phyloP scores from a whole-genome alignment of 441 rosid genomes.

The Adansonia grandidieri region DNA sequence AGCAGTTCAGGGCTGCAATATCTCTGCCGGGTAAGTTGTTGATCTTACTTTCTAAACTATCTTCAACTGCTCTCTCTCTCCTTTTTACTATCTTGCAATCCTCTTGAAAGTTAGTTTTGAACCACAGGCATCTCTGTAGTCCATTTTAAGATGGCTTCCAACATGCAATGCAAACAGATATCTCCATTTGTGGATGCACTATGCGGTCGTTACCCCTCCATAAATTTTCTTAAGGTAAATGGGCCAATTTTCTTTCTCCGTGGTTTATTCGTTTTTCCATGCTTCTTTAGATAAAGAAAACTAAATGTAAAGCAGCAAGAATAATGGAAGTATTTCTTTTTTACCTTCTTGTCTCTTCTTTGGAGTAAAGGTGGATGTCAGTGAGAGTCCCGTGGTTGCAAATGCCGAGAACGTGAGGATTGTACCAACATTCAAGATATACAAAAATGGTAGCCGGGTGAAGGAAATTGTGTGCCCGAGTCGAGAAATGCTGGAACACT shows the following conservation, averaged over 20 bases:
- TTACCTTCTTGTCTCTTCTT: background rate
- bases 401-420: constrained; percentile 77
- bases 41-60: background rate
- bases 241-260: constrained; percentile 9
- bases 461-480: constrained; percentile 92
- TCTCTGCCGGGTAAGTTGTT: constrained; percentile 62
- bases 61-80: background rate
- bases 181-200: constrained; percentile 71
- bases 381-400: constrained; percentile 59
- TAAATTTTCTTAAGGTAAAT: constrained; percentile 83
- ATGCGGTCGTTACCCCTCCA: constrained; percentile 79
- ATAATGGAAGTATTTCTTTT: constrained; percentile 2
- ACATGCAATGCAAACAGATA: constrained; percentile 77
- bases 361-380: constrained; percentile 68
- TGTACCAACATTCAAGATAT: constrained; percentile 90
- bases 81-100: constrained; percentile 10
- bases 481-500: constrained; percentile 80
- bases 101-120: constrained; percentile 13
- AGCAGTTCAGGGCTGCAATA: constrained; percentile 78
- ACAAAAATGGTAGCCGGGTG: constrained; percentile 75
- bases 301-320: too few species aligned
- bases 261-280: background rate
- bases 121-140: constrained; percentile 76
- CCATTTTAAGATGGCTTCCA: constrained; percentile 65
- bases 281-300: background rate